Evolutionary conservation across 129 eudicot genomes (phyloP).

Genomic region (Silybum marianum): DNA sequence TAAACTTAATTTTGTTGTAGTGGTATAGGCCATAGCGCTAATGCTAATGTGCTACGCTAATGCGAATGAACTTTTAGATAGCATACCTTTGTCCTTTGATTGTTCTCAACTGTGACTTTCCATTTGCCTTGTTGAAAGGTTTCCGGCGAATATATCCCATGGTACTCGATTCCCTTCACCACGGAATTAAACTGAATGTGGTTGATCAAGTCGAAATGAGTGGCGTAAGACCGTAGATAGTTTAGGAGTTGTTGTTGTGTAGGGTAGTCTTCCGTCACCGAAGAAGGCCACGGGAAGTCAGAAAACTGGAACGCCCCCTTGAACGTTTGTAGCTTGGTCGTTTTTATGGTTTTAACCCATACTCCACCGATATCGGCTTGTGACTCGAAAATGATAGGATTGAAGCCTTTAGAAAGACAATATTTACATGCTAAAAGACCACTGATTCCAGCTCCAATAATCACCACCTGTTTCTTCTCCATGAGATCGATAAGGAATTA

Average conservation of each 20-base stretch:
- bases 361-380: conserved; percentile 56
- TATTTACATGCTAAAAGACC: conserved; percentile 79
- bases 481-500: conserved; percentile 3
- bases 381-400: conserved; percentile 62
- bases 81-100: conserved; percentile 41
- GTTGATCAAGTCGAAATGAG: conserved; percentile 41
- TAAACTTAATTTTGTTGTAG: too few species aligned
- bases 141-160: conserved; percentile 22
- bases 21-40: too few species aligned
- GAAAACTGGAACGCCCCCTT: conserved; percentile 49
- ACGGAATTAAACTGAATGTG: conserved; percentile 43
- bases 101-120: conserved; percentile 45
- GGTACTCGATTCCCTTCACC: conserved; percentile 41
- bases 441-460: conserved; percentile 73
- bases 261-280: conserved; percentile 43
- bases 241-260: conserved; percentile 36
- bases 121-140: conserved; percentile 54
- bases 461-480: conserved; percentile 52
- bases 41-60: background rate
- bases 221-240: conserved; percentile 56
- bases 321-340: conserved; percentile 58
- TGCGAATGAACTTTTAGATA: background rate
- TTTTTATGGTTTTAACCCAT: conserved; percentile 57
- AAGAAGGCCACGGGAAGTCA: conserved; percentile 71
- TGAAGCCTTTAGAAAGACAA: conserved; percentile 46